A percentile compares a stretch with the other conserved stretches of the same genome.
These are phyloP conservation scores for Hordeum pubiflorum DNA, from an alignment of 202 grass and related monocot genomes.

Conservation along the genomic window DNA sequence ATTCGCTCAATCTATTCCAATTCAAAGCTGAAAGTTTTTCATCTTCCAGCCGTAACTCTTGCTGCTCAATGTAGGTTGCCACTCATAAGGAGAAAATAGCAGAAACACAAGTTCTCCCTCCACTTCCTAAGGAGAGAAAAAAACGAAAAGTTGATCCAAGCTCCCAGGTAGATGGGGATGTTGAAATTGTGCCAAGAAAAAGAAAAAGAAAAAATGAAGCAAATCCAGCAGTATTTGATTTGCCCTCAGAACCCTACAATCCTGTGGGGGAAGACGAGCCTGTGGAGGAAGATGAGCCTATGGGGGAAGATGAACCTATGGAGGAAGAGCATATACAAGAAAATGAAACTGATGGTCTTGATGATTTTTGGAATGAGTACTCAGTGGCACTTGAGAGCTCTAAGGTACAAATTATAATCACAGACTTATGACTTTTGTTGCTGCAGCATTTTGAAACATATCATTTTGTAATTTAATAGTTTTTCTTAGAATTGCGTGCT, in stretches of 20 bases:
- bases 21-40: conserved; percentile 23
- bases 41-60: conserved; percentile 23
- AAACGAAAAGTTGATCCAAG: conserved; percentile 22
- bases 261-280: neutral
- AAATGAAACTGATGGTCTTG: conserved; percentile 60
- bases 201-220: conserved; percentile 24
- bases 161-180: conserved; percentile 23
- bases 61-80: conserved; percentile 47
- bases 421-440: conserved; percentile 2
- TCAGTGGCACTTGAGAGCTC: conserved; percentile 77
- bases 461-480: conserved; percentile 16
- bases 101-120: conserved; percentile 31
- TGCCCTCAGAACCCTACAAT: conserved; percentile 22
- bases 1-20: conserved; percentile 3
- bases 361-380: conserved; percentile 93
- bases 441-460: neutral
- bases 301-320: neutral
- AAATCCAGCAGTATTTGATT: conserved; percentile 9
- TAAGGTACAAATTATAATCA: conserved; percentile 49
- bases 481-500: conserved; percentile 1
- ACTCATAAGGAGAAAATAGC: conserved; percentile 41
- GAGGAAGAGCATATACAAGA: conserved; percentile 36
- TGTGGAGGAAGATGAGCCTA: conserved; percentile 34
- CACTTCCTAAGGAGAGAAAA: conserved; percentile 36
- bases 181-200: conserved; percentile 18